These are phyloP conservation scores for Russula virescens DNA, from an alignment of 768 basidiomycete species.

Conservation along the genomic window DNA sequence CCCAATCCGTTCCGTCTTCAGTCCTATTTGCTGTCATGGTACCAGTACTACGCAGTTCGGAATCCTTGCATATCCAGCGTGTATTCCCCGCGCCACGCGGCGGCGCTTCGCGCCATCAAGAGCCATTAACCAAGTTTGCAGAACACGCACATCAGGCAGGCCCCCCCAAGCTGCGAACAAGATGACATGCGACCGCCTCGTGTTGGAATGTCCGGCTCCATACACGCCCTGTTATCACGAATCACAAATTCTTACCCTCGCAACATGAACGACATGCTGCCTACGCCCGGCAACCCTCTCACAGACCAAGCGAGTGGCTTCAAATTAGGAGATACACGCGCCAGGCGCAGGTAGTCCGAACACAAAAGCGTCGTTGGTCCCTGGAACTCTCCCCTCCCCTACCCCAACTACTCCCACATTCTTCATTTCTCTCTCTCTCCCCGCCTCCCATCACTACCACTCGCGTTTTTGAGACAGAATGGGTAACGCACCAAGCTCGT, in stretches of 20 bases:
- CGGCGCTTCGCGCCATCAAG: background rate
- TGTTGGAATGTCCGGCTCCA: conserved; percentile 9
- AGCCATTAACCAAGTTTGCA: background rate
- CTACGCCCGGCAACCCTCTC: conserved; percentile 19
- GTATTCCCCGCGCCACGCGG: background rate
- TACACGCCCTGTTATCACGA: conserved; percentile 11
- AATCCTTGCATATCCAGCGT: conserved; percentile 1
- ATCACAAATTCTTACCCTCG: conserved; percentile 9
- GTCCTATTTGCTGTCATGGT: background rate
- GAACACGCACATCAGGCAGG: conserved; percentile 16
- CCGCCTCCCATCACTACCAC: background rate
- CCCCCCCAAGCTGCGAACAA: background rate
- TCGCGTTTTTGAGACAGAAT: conserved; percentile 5
- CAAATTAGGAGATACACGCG: conserved; percentile 14
- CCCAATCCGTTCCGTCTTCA: too few relatives aligned
- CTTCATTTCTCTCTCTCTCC: too few relatives aligned
- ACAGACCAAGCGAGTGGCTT: conserved; percentile 5
- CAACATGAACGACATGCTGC: conserved; percentile 20
- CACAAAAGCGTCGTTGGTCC: conserved; percentile 16
- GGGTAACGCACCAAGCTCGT: conserved; percentile 20
- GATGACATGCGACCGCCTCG: conserved; percentile 17
- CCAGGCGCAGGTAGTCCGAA: conserved; percentile 4
- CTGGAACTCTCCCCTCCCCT: background rate
- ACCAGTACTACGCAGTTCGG: background rate
- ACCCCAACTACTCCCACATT: background rate